phyloP scores from a whole-genome alignment of 495 filamentous ascomycete genomes.

The Aspergillus leporis region DNA sequence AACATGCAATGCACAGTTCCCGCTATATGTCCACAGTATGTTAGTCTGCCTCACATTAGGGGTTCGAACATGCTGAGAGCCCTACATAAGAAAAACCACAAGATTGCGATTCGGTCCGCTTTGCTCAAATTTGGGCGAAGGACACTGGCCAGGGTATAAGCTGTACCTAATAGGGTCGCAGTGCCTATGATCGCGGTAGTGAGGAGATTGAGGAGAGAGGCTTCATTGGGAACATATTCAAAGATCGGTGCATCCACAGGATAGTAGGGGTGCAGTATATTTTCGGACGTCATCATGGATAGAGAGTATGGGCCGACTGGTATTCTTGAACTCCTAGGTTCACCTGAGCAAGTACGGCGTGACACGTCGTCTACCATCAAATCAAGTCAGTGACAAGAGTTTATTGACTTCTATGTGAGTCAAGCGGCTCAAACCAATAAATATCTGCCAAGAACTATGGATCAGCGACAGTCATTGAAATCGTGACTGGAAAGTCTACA shows the following conservation, averaged over 20 bases:
- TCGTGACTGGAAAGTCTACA: neutral
- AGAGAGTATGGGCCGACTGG: no score
- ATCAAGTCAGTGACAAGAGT: no score
- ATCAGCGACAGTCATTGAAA: neutral
- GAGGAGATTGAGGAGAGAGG: conserved; percentile 54
- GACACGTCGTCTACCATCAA: no score
- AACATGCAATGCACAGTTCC: conserved; percentile 76
- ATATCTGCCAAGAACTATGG: conserved; percentile 3
- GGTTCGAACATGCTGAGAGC: conserved; percentile 7
- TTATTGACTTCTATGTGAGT: no score
- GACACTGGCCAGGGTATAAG: conserved; percentile 46
- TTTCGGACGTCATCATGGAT: conserved; percentile 20
- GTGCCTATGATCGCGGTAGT: conserved; percentile 52
- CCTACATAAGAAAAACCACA: conserved; percentile 70
- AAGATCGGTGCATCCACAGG: conserved; percentile 61
- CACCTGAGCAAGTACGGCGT: neutral
- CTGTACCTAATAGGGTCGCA: conserved; percentile 50
- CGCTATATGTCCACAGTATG: conserved; percentile 38
- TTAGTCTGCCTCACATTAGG: neutral
- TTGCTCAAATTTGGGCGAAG: conserved; percentile 46
- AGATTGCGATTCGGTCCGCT: conserved; percentile 54
- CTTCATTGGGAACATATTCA: conserved; percentile 62
- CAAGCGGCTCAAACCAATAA: conserved; percentile 1
- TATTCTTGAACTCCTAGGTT: no score
- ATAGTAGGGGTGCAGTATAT: conserved; percentile 66